phyloP scores from a whole-genome alignment of 2,329 filamentous ascomycete genomes.

The Scytalidium sp. region DNA sequence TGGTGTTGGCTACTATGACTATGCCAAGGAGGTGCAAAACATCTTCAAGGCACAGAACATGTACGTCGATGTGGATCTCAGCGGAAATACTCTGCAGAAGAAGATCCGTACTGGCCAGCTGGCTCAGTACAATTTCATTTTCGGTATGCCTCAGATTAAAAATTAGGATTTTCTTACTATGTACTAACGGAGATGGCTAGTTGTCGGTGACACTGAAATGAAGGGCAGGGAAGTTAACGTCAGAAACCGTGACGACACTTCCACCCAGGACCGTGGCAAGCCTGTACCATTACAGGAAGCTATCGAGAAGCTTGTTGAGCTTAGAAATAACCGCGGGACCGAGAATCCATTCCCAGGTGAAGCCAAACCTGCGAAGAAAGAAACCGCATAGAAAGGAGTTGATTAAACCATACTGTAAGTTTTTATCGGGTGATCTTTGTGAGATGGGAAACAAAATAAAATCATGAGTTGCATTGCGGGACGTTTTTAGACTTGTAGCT shows the following conservation, averaged over 20 bases:
- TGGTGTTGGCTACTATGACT: conserved; percentile 67
- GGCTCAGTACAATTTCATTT: conserved; percentile 81
- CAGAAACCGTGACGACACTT: conserved; percentile 61
- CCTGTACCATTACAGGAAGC: conserved; percentile 55
- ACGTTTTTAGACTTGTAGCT: no score
- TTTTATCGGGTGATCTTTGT: no score
- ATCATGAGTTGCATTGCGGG: no score
- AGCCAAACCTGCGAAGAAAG: conserved; percentile 11
- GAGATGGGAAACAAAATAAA: no score
- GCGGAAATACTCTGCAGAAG: conserved; percentile 81
- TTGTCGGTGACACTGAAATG: conserved; percentile 61
- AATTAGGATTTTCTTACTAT: not conserved
- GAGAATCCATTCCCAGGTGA: conserved; percentile 35
- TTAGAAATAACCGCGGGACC: conserved; percentile 43
- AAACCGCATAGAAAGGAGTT: conserved; percentile 1
- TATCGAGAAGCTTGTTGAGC: conserved; percentile 49
- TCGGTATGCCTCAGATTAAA: no score
- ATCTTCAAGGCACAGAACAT: conserved; percentile 66
- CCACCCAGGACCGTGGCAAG: conserved; percentile 58
- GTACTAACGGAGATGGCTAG: conserved; percentile 29
- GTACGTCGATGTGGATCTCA: conserved; percentile 68
- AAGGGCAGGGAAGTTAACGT: conserved; percentile 60
- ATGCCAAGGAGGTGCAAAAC: conserved; percentile 70
- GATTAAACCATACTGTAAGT: not conserved
- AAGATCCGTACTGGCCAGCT: conserved; percentile 83